Conservation (phyloP, 129 eudicot genomes). For the Tagetes erecta region DNA sequence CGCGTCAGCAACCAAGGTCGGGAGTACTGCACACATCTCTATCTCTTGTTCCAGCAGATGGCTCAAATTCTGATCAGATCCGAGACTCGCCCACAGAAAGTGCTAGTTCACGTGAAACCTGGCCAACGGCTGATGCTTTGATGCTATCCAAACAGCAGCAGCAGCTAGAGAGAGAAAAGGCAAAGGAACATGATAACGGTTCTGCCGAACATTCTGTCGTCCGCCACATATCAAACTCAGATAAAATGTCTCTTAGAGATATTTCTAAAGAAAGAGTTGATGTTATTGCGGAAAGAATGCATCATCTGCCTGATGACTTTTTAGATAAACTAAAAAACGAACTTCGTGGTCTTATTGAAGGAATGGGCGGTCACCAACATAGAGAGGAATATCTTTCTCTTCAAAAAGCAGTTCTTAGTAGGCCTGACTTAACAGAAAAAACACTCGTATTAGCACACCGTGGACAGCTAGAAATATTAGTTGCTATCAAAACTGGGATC, state of each 20-base stretch:
- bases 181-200: conserved; percentile 52
- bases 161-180: conserved; percentile 61
- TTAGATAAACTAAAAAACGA: conserved; percentile 69
- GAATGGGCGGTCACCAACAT: conserved; percentile 80
- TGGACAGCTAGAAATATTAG: conserved; percentile 81
- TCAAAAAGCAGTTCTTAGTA: conserved; percentile 69
- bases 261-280: conserved; percentile 73
- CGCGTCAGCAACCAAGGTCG: conserved; percentile 61
- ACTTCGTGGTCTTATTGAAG: conserved; percentile 82
- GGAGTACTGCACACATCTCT: conserved; percentile 56
- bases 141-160: conserved; percentile 46
- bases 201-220: conserved; percentile 69
- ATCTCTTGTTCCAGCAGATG: conserved; percentile 58
- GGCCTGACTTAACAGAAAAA: conserved; percentile 74
- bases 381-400: conserved; percentile 72
- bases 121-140: conserved; percentile 78
- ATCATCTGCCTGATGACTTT: conserved; percentile 69
- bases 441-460: conserved; percentile 62
- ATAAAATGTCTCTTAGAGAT: conserved; percentile 67
- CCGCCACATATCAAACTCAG: conserved; percentile 61
- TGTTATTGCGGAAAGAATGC: conserved; percentile 77
- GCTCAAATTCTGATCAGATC: conserved; percentile 69
- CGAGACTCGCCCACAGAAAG: conserved; percentile 97
- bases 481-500: conserved; percentile 83
- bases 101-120: conserved; percentile 94